Conservation (phyloP, 768 basidiomycete genomes). For the Rhizopogon rudus region DNA sequence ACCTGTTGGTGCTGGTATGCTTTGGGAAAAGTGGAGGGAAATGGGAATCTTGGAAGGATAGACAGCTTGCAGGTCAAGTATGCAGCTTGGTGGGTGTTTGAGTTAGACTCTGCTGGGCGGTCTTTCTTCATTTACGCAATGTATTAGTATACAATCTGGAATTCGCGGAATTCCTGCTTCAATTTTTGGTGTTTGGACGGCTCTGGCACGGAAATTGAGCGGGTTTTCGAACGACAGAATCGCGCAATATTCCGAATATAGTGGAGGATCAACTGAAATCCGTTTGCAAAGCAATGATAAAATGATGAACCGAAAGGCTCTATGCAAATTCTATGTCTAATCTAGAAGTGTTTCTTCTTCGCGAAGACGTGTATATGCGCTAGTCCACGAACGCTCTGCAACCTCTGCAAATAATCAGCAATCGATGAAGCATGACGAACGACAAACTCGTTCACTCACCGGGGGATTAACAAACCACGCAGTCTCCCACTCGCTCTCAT, state of each 20-base stretch:
- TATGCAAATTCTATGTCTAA: neutral
- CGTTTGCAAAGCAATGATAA: neutral
- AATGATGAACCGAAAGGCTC: neutral
- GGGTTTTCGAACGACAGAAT: constrained; percentile 70
- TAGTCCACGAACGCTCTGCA: constrained; percentile 78
- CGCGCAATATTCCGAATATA: constrained; percentile 79
- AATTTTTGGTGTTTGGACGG: too few relatives aligned
- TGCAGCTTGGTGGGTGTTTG: neutral
- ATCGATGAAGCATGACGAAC: neutral
- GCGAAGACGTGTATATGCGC: constrained; percentile 90
- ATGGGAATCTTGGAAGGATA: constrained; percentile 64
- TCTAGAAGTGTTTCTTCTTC: constrained; percentile 34
- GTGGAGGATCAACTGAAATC: constrained; percentile 53
- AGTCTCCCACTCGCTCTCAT: constrained; percentile 76
- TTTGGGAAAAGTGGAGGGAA: constrained; percentile 90
- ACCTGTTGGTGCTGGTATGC: constrained; percentile 65
- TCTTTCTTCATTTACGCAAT: neutral
- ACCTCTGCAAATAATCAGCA: constrained; percentile 39
- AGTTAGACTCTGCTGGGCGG: neutral
- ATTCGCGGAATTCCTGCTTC: neutral
- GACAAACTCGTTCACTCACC: constrained; percentile 37
- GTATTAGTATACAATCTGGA: neutral
- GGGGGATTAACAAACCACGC: constrained; percentile 92
- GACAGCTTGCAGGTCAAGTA: neutral
- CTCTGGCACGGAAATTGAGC: too few relatives aligned